Percentiles rank a stretch among this genome's conserved stretches.
Conservation (phyloP, 495 filamentous ascomycete species). For the Tuber magnatum region DNA sequence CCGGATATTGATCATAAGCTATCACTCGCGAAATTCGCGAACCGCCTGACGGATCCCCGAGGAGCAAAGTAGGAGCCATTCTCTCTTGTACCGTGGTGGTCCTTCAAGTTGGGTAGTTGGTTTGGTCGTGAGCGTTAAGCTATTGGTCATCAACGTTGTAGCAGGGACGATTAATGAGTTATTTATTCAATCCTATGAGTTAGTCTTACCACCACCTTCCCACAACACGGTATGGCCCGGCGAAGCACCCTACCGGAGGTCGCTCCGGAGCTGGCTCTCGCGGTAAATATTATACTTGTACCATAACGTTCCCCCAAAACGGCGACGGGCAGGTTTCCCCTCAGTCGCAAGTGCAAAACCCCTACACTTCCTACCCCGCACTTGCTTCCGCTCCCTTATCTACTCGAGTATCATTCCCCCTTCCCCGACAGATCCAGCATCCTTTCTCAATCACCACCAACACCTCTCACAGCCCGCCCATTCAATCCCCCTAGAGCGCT, state of each 20-base stretch:
- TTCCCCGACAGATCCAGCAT: background rate
- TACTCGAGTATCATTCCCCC: background rate
- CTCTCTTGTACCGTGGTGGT: background rate
- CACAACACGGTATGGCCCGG: background rate
- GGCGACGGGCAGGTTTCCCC: background rate
- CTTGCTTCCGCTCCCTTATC: background rate
- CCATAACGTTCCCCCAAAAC: background rate
- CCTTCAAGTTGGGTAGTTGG: background rate
- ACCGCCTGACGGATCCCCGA: background rate
- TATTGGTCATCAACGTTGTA: background rate
- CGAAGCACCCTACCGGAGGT: background rate
- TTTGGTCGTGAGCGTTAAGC: background rate
- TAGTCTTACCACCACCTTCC: background rate
- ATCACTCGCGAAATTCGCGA: background rate
- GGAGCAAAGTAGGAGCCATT: background rate
- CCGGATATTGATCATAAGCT: background rate
- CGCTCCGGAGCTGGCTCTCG: background rate
- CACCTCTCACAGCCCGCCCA: background rate
- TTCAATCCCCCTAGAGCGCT: background rate
- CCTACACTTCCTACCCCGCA: background rate
- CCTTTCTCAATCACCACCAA: background rate
- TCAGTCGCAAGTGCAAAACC: background rate
- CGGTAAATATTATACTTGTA: background rate
- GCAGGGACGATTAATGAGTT: background rate
- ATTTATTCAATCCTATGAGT: background rate